Evolutionary conservation across 176 grass and related monocot genomes (phyloP).

Genomic region (Oryza coarctata): DNA sequence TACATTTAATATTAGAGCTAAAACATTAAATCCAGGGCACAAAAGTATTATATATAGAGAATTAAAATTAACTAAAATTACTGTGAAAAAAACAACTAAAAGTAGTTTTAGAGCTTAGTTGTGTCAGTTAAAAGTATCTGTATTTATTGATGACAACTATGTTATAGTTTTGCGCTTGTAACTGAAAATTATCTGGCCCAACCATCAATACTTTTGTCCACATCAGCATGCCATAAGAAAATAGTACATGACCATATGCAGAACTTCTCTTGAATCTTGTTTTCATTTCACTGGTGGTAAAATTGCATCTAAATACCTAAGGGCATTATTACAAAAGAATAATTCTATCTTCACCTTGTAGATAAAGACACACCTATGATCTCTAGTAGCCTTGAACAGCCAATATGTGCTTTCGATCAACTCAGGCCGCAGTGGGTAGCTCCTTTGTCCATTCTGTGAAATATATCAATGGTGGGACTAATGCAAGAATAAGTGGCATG

Average conservation of each 20-base stretch:
- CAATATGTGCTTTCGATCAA: constrained; percentile 99
- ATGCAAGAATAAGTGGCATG: constrained; percentile 1
- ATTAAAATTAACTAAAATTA: not conserved
- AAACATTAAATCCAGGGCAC: not conserved
- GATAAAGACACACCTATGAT: constrained; percentile 76
- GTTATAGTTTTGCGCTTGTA: constrained; percentile 4
- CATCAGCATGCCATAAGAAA: constrained; percentile 11
- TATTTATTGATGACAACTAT: not conserved
- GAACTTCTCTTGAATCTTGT: not conserved
- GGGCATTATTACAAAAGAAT: not conserved
- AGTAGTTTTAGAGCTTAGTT: not conserved
- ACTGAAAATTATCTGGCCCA: not conserved
- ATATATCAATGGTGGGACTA: constrained; percentile 15
- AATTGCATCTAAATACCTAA: constrained; percentile 12
- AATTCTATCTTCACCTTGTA: constrained; percentile 43
- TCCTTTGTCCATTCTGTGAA: constrained; percentile 82
- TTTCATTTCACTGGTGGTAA: not conserved
- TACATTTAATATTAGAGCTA: constrained; percentile 25
- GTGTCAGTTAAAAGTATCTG: not conserved
- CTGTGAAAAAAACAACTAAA: not conserved
- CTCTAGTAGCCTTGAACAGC: constrained; percentile 96
- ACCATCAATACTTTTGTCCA: constrained; percentile 7
- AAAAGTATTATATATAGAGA: not conserved
- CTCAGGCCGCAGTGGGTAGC: constrained; percentile 86
- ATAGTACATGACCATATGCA: not conserved